Conservation (phyloP, 148 eudicot genomes). For the Camellia granthamiana region DNA sequence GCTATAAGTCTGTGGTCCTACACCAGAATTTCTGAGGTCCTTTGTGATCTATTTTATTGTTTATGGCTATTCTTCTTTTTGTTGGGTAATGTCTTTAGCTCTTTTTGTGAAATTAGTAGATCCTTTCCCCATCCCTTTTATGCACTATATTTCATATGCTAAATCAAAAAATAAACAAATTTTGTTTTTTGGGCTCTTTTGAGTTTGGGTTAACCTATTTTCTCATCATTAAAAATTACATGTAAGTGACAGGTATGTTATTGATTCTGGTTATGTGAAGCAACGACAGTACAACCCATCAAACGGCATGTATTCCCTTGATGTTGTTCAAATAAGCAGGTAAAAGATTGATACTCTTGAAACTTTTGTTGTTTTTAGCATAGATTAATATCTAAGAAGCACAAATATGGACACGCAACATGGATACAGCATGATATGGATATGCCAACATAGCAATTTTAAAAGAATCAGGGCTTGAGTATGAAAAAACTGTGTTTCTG, state of each 20-base stretch:
- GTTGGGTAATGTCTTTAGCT: background rate
- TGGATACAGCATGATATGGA: background rate
- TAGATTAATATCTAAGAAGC: background rate
- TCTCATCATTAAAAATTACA: background rate
- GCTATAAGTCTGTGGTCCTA: too few relatives aligned
- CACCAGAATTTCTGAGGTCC: background rate
- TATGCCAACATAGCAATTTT: background rate
- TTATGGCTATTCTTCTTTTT: background rate
- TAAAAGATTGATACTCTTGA: conserved; percentile 18
- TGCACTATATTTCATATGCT: background rate
- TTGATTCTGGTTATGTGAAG: conserved; percentile 97
- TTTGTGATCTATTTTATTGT: background rate
- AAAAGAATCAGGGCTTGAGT: background rate
- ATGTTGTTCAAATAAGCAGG: conserved; percentile 90
- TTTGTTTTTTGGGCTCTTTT: background rate
- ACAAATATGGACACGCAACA: background rate
- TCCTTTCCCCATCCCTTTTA: background rate
- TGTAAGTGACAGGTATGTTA: conserved; percentile 59
- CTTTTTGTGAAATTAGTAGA: background rate
- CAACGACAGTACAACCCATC: conserved; percentile 91
- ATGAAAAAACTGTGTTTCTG: too few relatives aligned
- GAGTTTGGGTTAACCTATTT: background rate
- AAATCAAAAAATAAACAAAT: too few relatives aligned
- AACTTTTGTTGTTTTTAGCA: background rate
- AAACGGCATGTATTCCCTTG: conserved; percentile 95